These are phyloP conservation scores for Botrytis byssoidea DNA, from an alignment of 2,329 filamentous ascomycete species.

Conservation along the genomic window DNA sequence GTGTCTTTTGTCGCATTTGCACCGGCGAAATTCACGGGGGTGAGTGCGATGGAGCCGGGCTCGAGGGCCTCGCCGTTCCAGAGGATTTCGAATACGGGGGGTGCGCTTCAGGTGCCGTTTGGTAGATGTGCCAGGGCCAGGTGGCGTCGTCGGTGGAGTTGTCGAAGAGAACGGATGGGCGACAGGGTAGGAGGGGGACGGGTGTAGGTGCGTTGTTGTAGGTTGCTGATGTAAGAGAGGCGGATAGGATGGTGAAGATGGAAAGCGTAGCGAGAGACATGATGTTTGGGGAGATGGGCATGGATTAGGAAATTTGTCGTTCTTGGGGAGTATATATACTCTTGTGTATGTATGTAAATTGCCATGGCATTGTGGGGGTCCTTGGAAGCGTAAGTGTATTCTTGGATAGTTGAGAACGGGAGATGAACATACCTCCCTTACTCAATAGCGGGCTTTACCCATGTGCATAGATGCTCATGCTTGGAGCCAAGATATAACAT, in stretches of 20 bases:
- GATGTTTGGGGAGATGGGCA: neutral
- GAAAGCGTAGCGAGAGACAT: neutral
- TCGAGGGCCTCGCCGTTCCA: neutral
- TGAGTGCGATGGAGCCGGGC: too few relatives aligned
- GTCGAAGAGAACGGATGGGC: neutral
- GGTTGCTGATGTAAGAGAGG: neutral
- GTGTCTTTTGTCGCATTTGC: neutral
- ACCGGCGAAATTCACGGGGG: neutral
- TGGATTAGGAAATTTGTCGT: neutral
- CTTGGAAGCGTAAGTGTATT: neutral
- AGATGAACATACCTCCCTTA: neutral
- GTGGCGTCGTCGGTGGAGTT: neutral
- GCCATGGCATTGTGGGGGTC: neutral
- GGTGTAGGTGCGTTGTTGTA: neutral
- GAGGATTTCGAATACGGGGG: neutral
- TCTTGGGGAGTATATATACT: neutral
- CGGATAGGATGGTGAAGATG: neutral
- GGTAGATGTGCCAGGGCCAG: neutral
- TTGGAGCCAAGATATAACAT: too few relatives aligned
- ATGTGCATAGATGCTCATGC: neutral
- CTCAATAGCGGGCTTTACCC: neutral
- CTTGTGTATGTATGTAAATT: neutral
- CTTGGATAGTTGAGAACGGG: neutral
- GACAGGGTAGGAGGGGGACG: neutral
- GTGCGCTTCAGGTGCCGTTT: too few relatives aligned